phyloP scores from a whole-genome alignment of 2,329 filamentous ascomycete genomes.

The Dactylonectria macrodidyma region DNA sequence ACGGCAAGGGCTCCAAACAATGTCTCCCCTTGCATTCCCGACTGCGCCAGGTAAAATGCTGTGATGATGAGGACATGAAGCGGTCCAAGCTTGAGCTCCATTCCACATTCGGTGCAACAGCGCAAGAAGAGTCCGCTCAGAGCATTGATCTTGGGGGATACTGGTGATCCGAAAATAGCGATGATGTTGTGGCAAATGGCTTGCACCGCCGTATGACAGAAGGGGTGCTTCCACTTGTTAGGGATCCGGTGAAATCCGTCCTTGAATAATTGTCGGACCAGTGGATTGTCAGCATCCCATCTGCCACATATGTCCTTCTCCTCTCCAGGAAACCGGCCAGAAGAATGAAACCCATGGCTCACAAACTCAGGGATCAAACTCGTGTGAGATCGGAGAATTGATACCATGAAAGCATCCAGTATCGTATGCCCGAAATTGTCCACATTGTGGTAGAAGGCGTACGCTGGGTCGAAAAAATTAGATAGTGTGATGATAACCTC shows the following conservation, averaged over 20 bases:
- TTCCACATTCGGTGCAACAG: constrained; percentile 26
- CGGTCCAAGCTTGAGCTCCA: constrained; percentile 26
- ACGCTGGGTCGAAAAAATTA: fast-evolving
- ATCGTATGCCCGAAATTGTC: constrained; percentile 29
- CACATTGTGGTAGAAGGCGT: constrained; percentile 13
- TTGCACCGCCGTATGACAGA: constrained; percentile 31
- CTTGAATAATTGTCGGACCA: constrained; percentile 5
- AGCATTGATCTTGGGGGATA: neutral
- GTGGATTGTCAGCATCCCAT: constrained; percentile 15
- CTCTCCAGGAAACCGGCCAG: constrained; percentile 25
- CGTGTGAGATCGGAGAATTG: constrained; percentile 29
- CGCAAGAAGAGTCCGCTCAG: constrained; percentile 25
- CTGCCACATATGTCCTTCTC: constrained; percentile 35
- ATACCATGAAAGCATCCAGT: constrained; percentile 1
- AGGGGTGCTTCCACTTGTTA: constrained; percentile 28
- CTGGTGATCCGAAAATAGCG: neutral
- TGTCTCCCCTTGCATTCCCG: constrained; percentile 28
- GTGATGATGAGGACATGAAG: constrained; percentile 23
- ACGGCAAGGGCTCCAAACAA: constrained; percentile 33
- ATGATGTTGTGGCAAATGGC: constrained; percentile 24
- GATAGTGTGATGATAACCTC: neutral
- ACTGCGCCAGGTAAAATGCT: constrained; percentile 25
- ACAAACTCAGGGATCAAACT: neutral
- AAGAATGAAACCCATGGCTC: constrained; percentile 12
- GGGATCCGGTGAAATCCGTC: constrained; percentile 26